Base-by-base conservation (phyloP, 352 stramenopile species). In the Globisporangium acanthophoron region DNA sequence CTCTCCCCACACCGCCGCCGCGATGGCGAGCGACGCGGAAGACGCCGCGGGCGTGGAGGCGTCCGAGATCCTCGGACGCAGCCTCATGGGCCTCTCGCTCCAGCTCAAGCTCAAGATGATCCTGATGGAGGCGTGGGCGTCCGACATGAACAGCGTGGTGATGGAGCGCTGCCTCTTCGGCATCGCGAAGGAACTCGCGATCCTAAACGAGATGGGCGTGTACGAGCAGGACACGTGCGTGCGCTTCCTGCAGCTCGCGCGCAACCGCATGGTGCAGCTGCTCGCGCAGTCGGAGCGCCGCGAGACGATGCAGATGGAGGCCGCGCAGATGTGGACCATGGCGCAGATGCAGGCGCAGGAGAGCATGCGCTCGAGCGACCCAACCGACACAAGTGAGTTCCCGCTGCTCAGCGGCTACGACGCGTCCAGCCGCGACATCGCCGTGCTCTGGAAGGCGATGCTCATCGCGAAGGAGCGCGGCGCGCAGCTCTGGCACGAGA, bases 31-130 rank as follows among this genome's bases (percentile, higher is more conserved):
- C 37, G 60, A 75, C 37, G 37, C 20, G 49, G 33, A 20, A 51
- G 50, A 27, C 29, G 24, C 37, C 52, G 29, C 16, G 62, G 40
- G 58, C 24, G 67, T 74, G 9, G 71, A 80, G 29, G 66, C 54
- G 33, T 66, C 58, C 43, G 64, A 61, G 31, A 66, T 78, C 7
- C 58, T 88, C 57, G 73, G 80, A 18, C 76, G 78, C 47, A 86
- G 70, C 51, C 74, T 93, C 58, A 86, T 90, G 76, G 78, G 83
- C 4, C 76, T 93, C 31, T 82, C 81, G 33, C 69, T 92, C 49
- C 79, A 90, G 67, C 77, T 90, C 60, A 91, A 90, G 67, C 79
- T 91, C 65, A 94, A 92, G 78, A 87, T 81, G 69, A 85, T 91
- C 45, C 60, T 94, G 43, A 77, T 90, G 35, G 84, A 94, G 54